A percentile compares a stretch with the other conserved stretches of the same genome.
Conservation (phyloP, 768 basidiomycete genomes). For the Podaxis sp. region DNA sequence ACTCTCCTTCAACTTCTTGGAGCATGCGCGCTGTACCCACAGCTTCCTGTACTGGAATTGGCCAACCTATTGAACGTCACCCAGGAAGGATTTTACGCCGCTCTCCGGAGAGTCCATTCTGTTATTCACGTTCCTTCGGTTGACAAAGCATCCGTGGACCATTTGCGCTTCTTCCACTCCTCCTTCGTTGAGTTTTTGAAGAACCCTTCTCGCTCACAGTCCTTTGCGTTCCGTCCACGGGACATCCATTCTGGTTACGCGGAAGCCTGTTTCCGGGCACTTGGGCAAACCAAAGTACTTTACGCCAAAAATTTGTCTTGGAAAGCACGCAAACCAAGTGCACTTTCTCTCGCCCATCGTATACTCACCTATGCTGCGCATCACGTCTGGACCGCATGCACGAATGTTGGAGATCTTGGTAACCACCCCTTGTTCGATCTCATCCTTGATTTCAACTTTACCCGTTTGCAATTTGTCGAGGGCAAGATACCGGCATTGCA, state of each 20-base stretch:
- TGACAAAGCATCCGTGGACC: neutral
- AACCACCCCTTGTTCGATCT: neutral
- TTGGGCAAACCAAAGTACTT: neutral
- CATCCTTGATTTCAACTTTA: neutral
- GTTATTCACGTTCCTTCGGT: neutral
- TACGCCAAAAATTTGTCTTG: constrained; percentile 1
- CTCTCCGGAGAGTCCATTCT: neutral
- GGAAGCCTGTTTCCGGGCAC: neutral
- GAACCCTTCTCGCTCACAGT: neutral
- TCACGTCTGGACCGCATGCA: constrained; percentile 3
- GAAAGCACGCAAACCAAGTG: neutral
- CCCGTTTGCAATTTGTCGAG: neutral
- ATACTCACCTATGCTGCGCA: neutral
- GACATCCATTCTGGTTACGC: constrained; percentile 1
- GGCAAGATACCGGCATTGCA: neutral
- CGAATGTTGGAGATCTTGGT: neutral
- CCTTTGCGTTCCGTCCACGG: neutral
- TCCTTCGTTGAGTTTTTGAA: neutral
- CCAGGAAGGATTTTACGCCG: neutral
- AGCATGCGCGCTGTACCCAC: neutral
- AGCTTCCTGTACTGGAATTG: neutral
- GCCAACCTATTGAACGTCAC: neutral
- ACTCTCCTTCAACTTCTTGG: neutral
- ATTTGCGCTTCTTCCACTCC: constrained; percentile 3
- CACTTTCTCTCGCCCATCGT: neutral